Base-by-base conservation (phyloP, 768 basidiomycete species). In the Kwoniella botswanensis region DNA sequence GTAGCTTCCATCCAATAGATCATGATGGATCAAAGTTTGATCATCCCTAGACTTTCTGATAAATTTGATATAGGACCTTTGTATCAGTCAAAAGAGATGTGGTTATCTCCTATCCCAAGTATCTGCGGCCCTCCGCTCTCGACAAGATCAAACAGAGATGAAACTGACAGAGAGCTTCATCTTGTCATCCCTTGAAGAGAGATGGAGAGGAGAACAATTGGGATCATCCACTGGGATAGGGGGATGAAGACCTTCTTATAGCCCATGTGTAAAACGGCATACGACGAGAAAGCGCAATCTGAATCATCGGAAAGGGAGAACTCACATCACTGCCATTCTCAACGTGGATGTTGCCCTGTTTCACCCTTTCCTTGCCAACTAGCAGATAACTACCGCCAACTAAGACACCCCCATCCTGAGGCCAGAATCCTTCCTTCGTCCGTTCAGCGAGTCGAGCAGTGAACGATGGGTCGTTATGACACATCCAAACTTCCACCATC, bases 401-500 rank as follows among this genome's bases (percentile, higher is more conserved):
- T 46, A 98, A 86, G 1, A 90, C 92, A 74, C 92, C 88, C 0
- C 88, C 88, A 17, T 80, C 77, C 3, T 85, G 83, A 1, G 96
- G 95, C 91, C 92, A 93, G 82, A 98, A 91, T 18, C 91, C 92
- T 70, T 87, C 84, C 76, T 85, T 86, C 83, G 84, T 86, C 72
- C 87, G 87, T 71, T 88, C 86, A 62, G 88, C 84, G 3, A 93
- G 87, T 15, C 89, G 88, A 43, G 90, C 89, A 71, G 91, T 88
- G 60, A 98, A 85, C 54, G 88, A 89, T 85, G 96, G 94, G 78
- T 97, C 94, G 10, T 89, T 83, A 83, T 98, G 96, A 77, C 96
- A 98, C 92, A 98, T 94, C 96, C 96, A 98, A 7, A 94, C 91
- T 72, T 98, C 96, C 21, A 98, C 89, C 17, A 98, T 89, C 82